Conservation (phyloP, 2,329 filamentous ascomycete species). For the Fusarium beomiforme region DNA sequence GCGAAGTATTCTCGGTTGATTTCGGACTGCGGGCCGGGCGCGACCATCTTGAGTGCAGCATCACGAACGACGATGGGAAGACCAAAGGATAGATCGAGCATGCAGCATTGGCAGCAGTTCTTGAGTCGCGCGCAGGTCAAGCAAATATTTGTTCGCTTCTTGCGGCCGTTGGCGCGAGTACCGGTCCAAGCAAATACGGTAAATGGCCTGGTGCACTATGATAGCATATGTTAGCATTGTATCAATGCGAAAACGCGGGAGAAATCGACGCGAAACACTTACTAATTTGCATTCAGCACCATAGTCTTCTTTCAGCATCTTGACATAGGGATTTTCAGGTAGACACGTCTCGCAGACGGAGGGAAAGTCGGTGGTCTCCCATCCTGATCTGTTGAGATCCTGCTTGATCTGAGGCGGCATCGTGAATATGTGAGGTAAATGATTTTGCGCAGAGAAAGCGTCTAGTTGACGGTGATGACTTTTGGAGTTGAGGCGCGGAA, state of each 20-base stretch:
- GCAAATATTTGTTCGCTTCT: slow-evolving; percentile 95
- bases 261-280: slow-evolving; percentile 22
- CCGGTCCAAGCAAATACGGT: slow-evolving; percentile 96
- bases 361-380: slow-evolving; percentile 93
- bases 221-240: background rate
- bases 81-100: slow-evolving; percentile 96
- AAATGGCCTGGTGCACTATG: slow-evolving; percentile 86
- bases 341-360: slow-evolving; percentile 93
- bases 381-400: slow-evolving; percentile 93
- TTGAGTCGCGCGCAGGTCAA: slow-evolving; percentile 96
- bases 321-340: slow-evolving; percentile 95
- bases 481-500: slow-evolving; percentile 42
- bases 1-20: slow-evolving; percentile 98
- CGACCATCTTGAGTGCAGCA: slow-evolving; percentile 97
- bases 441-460: slow-evolving; percentile 24
- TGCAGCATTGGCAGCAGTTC: slow-evolving; percentile 99
- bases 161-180: slow-evolving; percentile 85
- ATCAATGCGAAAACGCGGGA: background rate
- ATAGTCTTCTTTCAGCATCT: slow-evolving; percentile 98
- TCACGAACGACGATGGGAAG: slow-evolving; percentile 94
- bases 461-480: slow-evolving; percentile 30
- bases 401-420: slow-evolving; percentile 96
- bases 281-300: slow-evolving; percentile 83
- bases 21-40: slow-evolving; percentile 88
- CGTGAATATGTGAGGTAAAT: slow-evolving; percentile 32